phyloP scores from a whole-genome alignment of 805 yeast genomes.

The Geotrichum ghanense region DNA sequence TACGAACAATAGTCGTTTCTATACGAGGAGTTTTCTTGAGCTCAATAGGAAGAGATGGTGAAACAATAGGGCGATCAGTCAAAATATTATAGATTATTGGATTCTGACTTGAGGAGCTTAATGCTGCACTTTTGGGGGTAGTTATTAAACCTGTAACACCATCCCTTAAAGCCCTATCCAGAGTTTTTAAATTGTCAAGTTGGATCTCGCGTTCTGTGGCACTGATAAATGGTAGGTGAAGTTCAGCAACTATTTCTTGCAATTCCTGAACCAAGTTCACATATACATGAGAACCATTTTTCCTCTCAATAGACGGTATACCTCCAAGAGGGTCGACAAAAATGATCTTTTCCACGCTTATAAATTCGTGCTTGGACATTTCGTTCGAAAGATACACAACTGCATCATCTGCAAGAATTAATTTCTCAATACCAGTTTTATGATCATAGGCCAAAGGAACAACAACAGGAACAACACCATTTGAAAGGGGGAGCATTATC shows the following conservation, averaged over 20 bases:
- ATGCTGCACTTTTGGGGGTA: slow-evolving; percentile 64
- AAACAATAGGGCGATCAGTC: slow-evolving; percentile 83
- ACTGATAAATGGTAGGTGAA: slow-evolving; percentile 43
- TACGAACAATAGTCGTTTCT: slow-evolving; percentile 68
- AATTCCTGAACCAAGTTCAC: slow-evolving; percentile 79
- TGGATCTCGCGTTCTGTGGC: slow-evolving; percentile 42
- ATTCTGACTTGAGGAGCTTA: slow-evolving; percentile 37
- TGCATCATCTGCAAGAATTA: slow-evolving; percentile 31
- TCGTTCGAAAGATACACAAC: slow-evolving; percentile 30
- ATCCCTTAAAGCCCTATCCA: slow-evolving; percentile 43
- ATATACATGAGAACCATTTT: slow-evolving; percentile 67
- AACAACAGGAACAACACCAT: slow-evolving; percentile 37
- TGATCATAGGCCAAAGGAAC: slow-evolving; percentile 62
- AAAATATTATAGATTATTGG: slow-evolving; percentile 84
- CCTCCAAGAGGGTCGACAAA: slow-evolving; percentile 81
- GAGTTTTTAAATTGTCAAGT: slow-evolving; percentile 50
- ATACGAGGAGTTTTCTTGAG: slow-evolving; percentile 45
- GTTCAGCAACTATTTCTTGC: slow-evolving; percentile 50
- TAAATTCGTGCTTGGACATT: slow-evolving; percentile 20
- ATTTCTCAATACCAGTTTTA: slow-evolving; percentile 30
- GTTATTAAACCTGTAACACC: slow-evolving; percentile 78
- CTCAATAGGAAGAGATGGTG: slow-evolving; percentile 78
- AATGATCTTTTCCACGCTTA: slow-evolving; percentile 69
- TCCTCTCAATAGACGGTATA: slow-evolving; percentile 75
- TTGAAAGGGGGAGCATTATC: slow-evolving; percentile 32